A percentile compares a stretch with the other conserved stretches of the same genome.
Conservation (phyloP, 352 stramenopile species). For the Globisporangium lucens region DNA sequence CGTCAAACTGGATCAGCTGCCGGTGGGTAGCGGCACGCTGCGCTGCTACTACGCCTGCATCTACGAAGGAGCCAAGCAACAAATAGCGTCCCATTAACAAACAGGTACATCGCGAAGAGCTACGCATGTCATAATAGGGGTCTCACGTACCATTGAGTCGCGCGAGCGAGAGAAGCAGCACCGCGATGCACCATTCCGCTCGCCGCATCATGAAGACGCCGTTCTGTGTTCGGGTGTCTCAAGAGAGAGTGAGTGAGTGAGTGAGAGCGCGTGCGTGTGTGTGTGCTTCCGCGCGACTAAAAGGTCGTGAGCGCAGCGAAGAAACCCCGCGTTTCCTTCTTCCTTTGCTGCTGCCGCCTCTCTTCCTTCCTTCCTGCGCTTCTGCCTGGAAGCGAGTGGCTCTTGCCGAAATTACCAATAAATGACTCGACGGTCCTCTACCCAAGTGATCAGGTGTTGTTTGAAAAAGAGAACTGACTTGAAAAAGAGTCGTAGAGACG, state of each 20-base stretch:
- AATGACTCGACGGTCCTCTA: background rate
- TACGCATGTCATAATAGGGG: background rate
- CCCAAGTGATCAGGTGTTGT: background rate
- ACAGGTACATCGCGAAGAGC: background rate
- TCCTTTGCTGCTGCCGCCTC: background rate
- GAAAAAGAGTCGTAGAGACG: constrained; percentile 2
- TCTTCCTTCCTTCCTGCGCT: background rate
- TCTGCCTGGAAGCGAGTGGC: background rate
- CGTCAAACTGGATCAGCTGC: constrained; percentile 9
- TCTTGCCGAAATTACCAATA: background rate
- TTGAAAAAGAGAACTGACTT: background rate
- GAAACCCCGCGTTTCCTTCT: background rate
- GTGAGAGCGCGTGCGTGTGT: background rate
- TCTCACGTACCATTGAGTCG: constrained; percentile 4
- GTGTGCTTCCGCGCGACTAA: background rate
- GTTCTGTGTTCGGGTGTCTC: background rate
- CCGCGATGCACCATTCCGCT: constrained; percentile 12
- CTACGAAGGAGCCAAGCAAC: background rate
- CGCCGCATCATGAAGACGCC: constrained; percentile 14
- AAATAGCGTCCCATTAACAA: no score
- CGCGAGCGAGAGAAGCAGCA: constrained; percentile 15
- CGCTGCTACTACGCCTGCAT: background rate
- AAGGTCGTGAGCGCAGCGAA: background rate
- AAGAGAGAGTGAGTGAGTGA: background rate
- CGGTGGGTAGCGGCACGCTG: background rate